These are phyloP conservation scores for Galerina marginata DNA, from an alignment of 768 basidiomycete species.

Conservation along the genomic window DNA sequence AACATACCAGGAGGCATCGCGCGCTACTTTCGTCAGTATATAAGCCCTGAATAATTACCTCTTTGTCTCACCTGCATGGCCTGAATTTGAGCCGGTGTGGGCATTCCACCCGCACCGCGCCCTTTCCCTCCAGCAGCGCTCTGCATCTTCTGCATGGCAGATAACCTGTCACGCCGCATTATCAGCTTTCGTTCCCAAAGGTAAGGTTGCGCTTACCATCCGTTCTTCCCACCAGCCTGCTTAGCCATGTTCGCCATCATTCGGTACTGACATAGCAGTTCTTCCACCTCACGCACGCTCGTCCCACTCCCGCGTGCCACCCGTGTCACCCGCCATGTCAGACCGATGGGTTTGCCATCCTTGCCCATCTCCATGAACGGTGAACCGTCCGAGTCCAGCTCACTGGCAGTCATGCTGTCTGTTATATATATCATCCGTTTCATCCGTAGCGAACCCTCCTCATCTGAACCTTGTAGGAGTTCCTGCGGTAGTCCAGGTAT, in stretches of 20 bases:
- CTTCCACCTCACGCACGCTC: constrained; percentile 96
- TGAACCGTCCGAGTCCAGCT: constrained; percentile 94
- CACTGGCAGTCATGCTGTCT: constrained; percentile 93
- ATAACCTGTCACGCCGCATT: constrained; percentile 53
- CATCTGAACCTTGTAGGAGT: constrained; percentile 89
- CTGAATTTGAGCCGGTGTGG: constrained; percentile 91
- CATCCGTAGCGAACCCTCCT: constrained; percentile 88
- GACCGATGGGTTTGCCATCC: constrained; percentile 81
- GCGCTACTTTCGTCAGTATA: constrained; percentile 54
- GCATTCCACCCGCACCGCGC: constrained; percentile 86
- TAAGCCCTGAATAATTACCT: background rate
- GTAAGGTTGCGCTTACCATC: constrained; percentile 60
- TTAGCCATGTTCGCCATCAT: constrained; percentile 99
- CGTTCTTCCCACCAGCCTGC: constrained; percentile 96
- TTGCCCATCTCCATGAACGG: constrained; percentile 86
- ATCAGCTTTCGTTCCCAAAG: background rate
- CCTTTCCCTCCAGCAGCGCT: constrained; percentile 84
- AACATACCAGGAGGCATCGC: constrained; percentile 95
- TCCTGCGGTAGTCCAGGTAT: constrained; percentile 96
- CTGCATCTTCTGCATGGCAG: constrained; percentile 94
- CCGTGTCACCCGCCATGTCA: constrained; percentile 89
- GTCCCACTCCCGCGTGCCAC: constrained; percentile 95
- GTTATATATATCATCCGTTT: constrained; percentile 99
- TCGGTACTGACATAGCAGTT: constrained; percentile 92
- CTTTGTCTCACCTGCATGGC: constrained; percentile 79